Evolutionary conservation across 2,329 filamentous ascomycete genomes (phyloP).

Genomic region (Exophiala aquamarina): DNA sequence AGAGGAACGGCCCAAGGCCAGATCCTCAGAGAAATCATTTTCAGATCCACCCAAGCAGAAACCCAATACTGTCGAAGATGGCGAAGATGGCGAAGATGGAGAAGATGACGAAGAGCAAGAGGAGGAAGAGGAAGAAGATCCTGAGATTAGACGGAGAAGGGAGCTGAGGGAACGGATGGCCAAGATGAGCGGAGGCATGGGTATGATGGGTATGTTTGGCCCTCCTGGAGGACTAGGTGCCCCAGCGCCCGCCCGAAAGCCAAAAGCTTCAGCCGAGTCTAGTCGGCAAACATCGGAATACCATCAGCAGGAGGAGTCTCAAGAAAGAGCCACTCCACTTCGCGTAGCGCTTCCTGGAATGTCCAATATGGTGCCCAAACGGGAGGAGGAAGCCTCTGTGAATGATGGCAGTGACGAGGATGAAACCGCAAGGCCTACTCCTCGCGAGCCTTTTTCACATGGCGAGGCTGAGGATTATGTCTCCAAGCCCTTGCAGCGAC

Average conservation of each 20-base stretch:
- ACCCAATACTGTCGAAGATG: conserved; percentile 46
- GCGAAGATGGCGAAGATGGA: conserved; percentile 51
- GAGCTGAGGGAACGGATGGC: conserved; percentile 94
- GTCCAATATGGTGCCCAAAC: conserved; percentile 52
- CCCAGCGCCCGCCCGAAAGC: conserved; percentile 48
- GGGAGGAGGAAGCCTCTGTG: conserved; percentile 50
- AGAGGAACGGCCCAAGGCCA: conserved; percentile 72
- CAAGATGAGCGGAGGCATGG: conserved; percentile 97
- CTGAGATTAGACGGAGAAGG: conserved; percentile 79
- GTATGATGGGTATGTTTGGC: conserved; percentile 92
- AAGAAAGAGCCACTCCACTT: conserved; percentile 42
- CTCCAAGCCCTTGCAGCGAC: conserved; percentile 19
- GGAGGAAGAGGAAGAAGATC: conserved; percentile 82
- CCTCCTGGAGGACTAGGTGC: conserved; percentile 65
- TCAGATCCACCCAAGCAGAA: conserved; percentile 26
- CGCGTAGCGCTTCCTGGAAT: conserved; percentile 70
- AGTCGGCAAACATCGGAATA: conserved; percentile 35
- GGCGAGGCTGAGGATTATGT: conserved; percentile 25
- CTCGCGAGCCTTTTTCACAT: conserved; percentile 19
- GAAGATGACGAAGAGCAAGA: conserved; percentile 64
- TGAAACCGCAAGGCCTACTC: conserved; percentile 22
- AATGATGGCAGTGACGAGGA: conserved; percentile 34
- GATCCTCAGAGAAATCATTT: conserved; percentile 16
- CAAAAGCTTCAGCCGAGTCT: conserved; percentile 43
- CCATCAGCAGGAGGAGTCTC: conserved; percentile 33